Percentiles rank a stretch among this genome's conserved stretches.
These are phyloP conservation scores for Arthrobotrys entomopaga DNA, from an alignment of 2,329 filamentous ascomycete species.

Conservation along the genomic window DNA sequence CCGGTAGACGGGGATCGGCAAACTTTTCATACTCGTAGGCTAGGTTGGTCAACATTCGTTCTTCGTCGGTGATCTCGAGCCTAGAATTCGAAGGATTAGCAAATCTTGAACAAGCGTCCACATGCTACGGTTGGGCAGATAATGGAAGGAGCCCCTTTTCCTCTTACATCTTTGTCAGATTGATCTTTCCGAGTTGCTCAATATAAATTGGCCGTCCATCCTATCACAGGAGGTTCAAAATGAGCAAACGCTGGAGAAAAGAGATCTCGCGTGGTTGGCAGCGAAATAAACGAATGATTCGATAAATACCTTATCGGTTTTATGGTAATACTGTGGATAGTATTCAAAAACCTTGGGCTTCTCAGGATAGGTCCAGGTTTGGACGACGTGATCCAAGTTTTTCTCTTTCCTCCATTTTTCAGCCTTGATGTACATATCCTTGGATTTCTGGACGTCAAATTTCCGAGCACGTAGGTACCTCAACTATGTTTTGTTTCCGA, in stretches of 20 bases:
- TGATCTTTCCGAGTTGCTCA: slow-evolving; percentile 92
- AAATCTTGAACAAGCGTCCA: too few relatives aligned
- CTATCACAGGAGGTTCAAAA: slow-evolving; percentile 64
- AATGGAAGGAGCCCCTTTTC: too few relatives aligned
- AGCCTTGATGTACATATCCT: slow-evolving; percentile 90
- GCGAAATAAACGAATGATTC: background rate
- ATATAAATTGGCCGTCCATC: slow-evolving; percentile 98
- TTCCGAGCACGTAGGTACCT: slow-evolving; percentile 94
- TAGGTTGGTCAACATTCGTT: slow-evolving; percentile 96
- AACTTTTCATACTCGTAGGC: slow-evolving; percentile 98
- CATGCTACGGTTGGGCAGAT: too few relatives aligned
- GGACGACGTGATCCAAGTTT: slow-evolving; percentile 81
- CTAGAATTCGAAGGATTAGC: slow-evolving; percentile 6
- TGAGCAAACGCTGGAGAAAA: background rate
- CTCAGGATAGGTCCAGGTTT: slow-evolving; percentile 86
- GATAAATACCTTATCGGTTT: slow-evolving; percentile 78
- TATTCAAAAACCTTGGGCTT: slow-evolving; percentile 84
- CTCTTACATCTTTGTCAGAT: slow-evolving; percentile 80
- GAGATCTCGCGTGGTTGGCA: slow-evolving; percentile 1
- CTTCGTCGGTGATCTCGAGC: slow-evolving; percentile 83
- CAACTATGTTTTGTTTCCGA: slow-evolving; percentile 67
- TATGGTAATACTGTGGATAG: slow-evolving; percentile 99
- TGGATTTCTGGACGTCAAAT: slow-evolving; percentile 84
- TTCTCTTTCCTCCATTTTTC: slow-evolving; percentile 93
- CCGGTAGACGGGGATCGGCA: slow-evolving; percentile 88